phyloP scores from a whole-genome alignment of 176 grass and related monocot species.

The Neostapfia colusana region DNA sequence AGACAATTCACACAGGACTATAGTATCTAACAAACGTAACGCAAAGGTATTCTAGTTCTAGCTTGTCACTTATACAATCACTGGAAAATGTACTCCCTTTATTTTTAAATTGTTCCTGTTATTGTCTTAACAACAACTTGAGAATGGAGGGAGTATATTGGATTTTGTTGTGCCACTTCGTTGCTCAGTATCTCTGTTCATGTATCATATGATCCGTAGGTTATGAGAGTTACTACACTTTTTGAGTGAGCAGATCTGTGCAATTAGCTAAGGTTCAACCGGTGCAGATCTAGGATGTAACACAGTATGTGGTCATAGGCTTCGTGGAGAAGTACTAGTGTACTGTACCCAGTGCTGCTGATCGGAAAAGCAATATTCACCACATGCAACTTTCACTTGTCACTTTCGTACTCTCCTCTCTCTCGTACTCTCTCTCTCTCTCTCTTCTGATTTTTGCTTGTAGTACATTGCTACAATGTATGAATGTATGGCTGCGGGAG shows the following conservation, averaged over 20 bases:
- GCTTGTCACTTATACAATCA: no score
- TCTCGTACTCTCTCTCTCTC: no score
- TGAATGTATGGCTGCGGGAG: background rate
- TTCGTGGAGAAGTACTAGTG: constrained; percentile 33
- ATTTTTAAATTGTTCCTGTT: no score
- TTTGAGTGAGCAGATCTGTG: constrained; percentile 20
- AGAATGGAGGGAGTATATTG: no score
- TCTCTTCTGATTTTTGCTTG: background rate
- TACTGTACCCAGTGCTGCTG: constrained; percentile 11
- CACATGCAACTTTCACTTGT: constrained; percentile 49
- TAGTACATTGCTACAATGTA: background rate
- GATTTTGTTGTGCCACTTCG: no score
- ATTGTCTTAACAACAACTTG: no score
- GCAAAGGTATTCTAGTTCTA: no score
- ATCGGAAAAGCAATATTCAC: constrained; percentile 29
- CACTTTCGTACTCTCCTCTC: constrained; percentile 33
- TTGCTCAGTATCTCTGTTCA: background rate
- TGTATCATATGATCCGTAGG: background rate
- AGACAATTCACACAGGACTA: no score
- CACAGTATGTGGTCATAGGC: background rate
- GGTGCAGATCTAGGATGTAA: constrained; percentile 39
- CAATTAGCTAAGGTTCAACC: constrained; percentile 2
- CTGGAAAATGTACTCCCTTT: no score
- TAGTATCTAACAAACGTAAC: no score
- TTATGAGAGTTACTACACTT: background rate